Conservation (phyloP, 345 rosid genomes). For the Gossypioides kirkii region DNA sequence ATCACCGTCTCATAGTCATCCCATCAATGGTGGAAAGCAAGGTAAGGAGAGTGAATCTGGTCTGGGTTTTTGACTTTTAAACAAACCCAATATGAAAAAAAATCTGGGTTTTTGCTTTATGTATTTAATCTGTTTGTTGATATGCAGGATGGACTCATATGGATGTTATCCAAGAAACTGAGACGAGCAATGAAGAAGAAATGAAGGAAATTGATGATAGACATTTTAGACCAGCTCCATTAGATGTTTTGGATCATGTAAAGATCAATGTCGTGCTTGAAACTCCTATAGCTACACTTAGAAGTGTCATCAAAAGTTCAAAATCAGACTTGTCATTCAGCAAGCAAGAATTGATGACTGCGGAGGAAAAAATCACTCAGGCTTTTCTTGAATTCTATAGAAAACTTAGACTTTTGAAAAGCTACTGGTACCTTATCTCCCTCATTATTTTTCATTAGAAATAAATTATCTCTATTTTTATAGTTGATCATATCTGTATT, state of each 20-base stretch:
- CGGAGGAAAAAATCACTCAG: constrained; percentile 35
- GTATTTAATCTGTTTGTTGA: background rate
- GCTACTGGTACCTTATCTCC: constrained; percentile 39
- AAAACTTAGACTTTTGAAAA: constrained; percentile 55
- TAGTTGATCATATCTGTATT: background rate
- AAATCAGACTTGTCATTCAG: constrained; percentile 28
- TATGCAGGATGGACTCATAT: constrained; percentile 15
- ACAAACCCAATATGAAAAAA: background rate
- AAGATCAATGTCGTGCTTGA: constrained; percentile 40
- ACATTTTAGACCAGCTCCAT: constrained; percentile 27
- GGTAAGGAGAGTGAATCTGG: constrained; percentile 16
- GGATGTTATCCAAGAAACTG: background rate
- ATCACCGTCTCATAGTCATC: constrained; percentile 19
- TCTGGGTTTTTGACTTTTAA: background rate
- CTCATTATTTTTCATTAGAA: background rate
- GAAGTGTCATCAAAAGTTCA: constrained; percentile 24
- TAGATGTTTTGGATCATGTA: constrained; percentile 40
- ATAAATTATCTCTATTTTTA: background rate
- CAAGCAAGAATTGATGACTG: constrained; percentile 39
- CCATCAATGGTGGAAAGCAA: constrained; percentile 17
- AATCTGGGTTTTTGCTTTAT: background rate
- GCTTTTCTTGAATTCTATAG: constrained; percentile 55
- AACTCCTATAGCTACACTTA: constrained; percentile 41
- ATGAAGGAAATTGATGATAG: background rate
- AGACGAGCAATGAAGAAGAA: constrained; percentile 6